Base-by-base conservation (phyloP, 805 yeast species). In the Candida anglica region DNA sequence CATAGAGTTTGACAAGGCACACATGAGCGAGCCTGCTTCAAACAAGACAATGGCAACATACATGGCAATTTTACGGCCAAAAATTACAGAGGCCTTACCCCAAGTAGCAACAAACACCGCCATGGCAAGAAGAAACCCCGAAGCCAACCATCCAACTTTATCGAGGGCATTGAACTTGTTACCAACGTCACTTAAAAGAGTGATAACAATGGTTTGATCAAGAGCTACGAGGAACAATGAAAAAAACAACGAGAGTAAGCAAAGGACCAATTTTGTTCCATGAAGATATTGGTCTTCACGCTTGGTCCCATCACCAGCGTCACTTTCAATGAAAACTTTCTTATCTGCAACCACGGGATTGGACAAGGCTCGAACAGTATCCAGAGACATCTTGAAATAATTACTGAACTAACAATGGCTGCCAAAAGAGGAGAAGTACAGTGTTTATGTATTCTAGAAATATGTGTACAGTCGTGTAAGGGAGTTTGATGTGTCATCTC, bases 251-350 rank as follows among this genome's bases (percentile, higher is more conserved):
- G 68, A 46, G 2, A 47, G 6, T 15, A 61, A 39, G 37, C 68
- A 56, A 8, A 53, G 24, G 3, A 29, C 35, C 19, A 64, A 42
- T 15, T 45, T 42, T 18, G 34, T 9, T 0, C 69, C 71, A 27
- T 48, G 37, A 34, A 65, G 44, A 32, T 58, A 58, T 37, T 62
- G 65, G 19, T 65, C 69, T 34, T 58, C 59, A 42, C 66, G 51
- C 29, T 41, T 50, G 5, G 69, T 60, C n/a, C 69, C 70, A 38
- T 65, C 70, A 24, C 71, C 69, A 16, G 70, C 69, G 43, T 66
- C 71, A 32, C 60, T 47, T 39, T 68, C 72, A 19, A 47, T 39
- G 36, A 53, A 63, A 19, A 40, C 28, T 58, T 54, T 22, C 19
- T 30, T 30, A 6, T 21, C 23, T 11, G 9, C 23, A 21, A 11